These are phyloP conservation scores for Hyaloscypha finlandica DNA, from an alignment of 495 filamentous ascomycete genomes.

Conservation along the genomic window DNA sequence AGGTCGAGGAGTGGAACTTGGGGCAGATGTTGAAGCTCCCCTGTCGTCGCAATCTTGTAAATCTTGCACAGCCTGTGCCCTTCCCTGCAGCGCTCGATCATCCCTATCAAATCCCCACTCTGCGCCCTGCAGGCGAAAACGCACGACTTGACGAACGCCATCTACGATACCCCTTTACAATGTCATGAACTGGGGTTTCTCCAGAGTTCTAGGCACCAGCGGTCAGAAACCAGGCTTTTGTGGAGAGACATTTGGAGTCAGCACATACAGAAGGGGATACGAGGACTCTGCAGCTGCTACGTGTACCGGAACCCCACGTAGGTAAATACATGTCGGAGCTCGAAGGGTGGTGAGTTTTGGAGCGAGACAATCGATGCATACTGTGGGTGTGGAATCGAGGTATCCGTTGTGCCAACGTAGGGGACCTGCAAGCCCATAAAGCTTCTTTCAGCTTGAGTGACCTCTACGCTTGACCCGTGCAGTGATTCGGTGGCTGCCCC, in stretches of 20 bases:
- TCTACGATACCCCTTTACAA: neutral
- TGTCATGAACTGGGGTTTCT: neutral
- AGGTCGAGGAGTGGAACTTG: neutral
- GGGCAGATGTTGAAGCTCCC: slow-evolving; percentile 3
- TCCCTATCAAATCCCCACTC: neutral
- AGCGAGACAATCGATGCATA: neutral
- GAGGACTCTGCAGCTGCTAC: neutral
- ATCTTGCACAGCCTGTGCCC: slow-evolving; percentile 25
- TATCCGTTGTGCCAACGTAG: neutral
- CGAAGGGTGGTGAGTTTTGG: neutral
- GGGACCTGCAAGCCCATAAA: slow-evolving; percentile 5
- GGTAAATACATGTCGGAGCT: neutral
- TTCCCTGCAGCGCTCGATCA: slow-evolving; percentile 23
- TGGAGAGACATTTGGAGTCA: neutral
- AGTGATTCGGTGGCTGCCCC: neutral
- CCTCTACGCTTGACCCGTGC: neutral
- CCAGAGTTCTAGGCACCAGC: neutral
- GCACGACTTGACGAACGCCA: slow-evolving; percentile 11
- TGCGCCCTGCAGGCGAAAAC: neutral
- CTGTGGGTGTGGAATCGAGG: neutral
- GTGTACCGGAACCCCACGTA: neutral
- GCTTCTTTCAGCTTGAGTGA: slow-evolving; percentile 8
- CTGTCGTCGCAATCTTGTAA: slow-evolving; percentile 19
- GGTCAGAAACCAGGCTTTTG: neutral
- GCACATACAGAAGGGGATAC: neutral